Base-by-base conservation (phyloP, 192 early-diverging fungal genomes). In the Obelidium mucronatum region DNA sequence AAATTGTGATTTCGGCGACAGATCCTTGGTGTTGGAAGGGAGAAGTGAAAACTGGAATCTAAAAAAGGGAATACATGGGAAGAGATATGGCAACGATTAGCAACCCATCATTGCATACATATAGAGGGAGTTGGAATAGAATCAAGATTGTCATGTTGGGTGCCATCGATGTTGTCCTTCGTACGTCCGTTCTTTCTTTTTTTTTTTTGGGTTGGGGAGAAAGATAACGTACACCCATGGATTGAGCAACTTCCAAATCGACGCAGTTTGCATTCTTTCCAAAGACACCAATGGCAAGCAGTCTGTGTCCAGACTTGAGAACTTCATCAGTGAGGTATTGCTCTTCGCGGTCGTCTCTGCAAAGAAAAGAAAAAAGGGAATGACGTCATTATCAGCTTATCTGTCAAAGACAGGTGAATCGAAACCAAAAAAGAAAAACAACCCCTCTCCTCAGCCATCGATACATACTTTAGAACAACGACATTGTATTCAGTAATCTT, bases 1-100 rank as follows among this genome's bases (percentile, higher is more conserved):
- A 85, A 55, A 86, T 83, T 28, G 74, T 78, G 42, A 86, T 51
- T 70, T 86, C 85, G 59, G 85, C 75, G 63, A 84, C 81, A 30
- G 75, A 67, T 26, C 70, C 59, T 59, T 83, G 81, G 66, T 85
- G 84, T 62, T 82, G 81, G 77, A 82, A 85, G 19, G 84, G 84
- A 22, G 81, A 67, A 30, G 69, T 78, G 61, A 85, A 85, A 65
- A 85, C 84, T 2, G 84, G 81, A 62, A 85, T 85, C 81, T 82
- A 61, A 5, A n/a, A n/a, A n/a, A n/a, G n/a, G n/a, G n/a, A n/a
- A n/a, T n/a, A n/a, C n/a, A n/a, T n/a, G n/a, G n/a, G n/a, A n/a
- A n/a, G n/a, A n/a, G n/a, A n/a, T n/a, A n/a, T n/a, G n/a, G n/a
- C n/a, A n/a, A n/a, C n/a, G n/a, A n/a, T n/a, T n/a, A n/a, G n/a